Evolutionary conservation across 139 green algal species (phyloP), one percentile per base, ranked within the genome.

Genomic region (Micromonas commoda): DNA sequence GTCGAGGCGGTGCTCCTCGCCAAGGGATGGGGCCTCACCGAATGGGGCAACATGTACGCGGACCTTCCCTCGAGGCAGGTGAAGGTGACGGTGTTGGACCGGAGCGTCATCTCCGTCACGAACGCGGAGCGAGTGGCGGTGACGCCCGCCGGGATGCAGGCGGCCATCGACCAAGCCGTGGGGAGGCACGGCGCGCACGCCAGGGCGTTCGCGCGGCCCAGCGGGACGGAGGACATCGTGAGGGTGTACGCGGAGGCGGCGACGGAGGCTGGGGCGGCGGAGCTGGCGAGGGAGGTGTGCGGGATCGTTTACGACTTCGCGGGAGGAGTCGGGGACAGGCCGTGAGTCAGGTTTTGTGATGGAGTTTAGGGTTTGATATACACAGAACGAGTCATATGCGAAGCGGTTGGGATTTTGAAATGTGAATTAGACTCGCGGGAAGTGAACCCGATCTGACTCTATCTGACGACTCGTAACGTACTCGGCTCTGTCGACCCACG

Each of bases 151-250:
- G 87, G 64, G 0, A 78, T 97, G 54, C 91, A 97, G 72, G 67
- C 64, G 1, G 81, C 77, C 45, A 94, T 98, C 29, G 88, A 96
- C 60, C 78, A 29, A 0, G 57, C 52, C 28, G 57, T 82, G 31
- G 79, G 68, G 83, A 37, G 2, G 73, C 45, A 34, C 4, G 37
- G 60, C 20, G 13, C 57, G 26, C 13, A 2, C 3, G 84, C 39
- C 29, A 89, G 95, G 21, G 82, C 90, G 0, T 98, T 98, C 88
- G 93, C 91, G 72, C 85, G 95, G 26, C 94, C 95, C 0, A 96
- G 88, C 2, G 95, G 95, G 24, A 99, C 95, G 2, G 95, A 99
- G 80, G 92, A 99, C 73, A 90, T 96, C 23, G 95, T 99, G 78
- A 80, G 95, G 0, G 90, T 98, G 64, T 98, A 98, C 84, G 92